Conservation (phyloP, 176 grass and related monocot species). For the Carex littledalei region DNA sequence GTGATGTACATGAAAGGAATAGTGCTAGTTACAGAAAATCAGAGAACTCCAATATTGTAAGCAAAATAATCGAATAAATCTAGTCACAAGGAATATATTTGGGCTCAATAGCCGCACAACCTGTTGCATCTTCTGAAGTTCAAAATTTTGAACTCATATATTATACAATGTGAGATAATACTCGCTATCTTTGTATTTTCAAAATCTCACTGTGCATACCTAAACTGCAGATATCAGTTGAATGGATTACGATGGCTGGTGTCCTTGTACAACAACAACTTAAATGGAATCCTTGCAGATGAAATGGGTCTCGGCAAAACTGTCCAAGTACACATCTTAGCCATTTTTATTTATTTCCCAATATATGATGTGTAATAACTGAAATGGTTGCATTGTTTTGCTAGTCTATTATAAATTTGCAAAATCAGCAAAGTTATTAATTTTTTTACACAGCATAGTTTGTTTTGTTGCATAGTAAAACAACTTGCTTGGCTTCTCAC, state of each 20-base stretch:
- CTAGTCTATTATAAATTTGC: neutral
- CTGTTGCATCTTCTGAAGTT: neutral
- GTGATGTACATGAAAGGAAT: neutral
- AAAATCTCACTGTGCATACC: conserved; percentile 2
- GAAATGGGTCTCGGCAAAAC: conserved; percentile 99
- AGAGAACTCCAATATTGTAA: neutral
- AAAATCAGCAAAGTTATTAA: neutral
- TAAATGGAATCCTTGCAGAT: conserved; percentile 98
- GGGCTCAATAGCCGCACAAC: neutral
- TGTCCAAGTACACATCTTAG: conserved; percentile 62
- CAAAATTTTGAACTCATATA: neutral
- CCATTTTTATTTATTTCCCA: conserved; percentile 21
- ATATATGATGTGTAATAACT: conserved; percentile 15
- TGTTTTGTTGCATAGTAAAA: neutral
- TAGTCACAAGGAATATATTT: neutral
- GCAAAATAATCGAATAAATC: neutral
- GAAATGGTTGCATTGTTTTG: neutral
- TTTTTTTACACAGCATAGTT: conserved; percentile 13
- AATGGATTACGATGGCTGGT: conserved; percentile 96
- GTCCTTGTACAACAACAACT: conserved; percentile 94
- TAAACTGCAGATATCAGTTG: conserved; percentile 80
- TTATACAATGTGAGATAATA: neutral
- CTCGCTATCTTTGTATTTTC: neutral
- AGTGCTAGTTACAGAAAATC: neutral
- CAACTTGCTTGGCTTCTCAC: neutral